A percentile compares a stretch with the other conserved stretches of the same genome.
These are phyloP conservation scores for Triticum turgidum DNA, from an alignment of 176 grass and related monocot species.

Conservation along the genomic window DNA sequence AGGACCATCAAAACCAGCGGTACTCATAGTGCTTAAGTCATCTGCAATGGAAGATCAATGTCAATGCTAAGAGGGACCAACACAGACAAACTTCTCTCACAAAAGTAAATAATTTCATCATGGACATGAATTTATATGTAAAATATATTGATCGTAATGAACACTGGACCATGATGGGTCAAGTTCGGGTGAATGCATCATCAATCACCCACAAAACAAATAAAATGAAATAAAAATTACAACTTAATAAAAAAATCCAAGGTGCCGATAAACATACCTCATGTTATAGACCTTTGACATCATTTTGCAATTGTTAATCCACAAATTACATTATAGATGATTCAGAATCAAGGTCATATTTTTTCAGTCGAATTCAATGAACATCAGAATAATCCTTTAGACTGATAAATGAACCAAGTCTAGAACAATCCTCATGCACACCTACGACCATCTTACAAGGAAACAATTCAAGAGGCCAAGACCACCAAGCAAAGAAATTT, in stretches of 20 bases:
- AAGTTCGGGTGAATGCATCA: not conserved
- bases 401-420: not conserved
- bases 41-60: slow-evolving; percentile 39
- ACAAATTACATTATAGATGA: not conserved
- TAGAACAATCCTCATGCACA: not conserved
- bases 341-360: not conserved
- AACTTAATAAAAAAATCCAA: not conserved
- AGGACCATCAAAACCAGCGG: slow-evolving; percentile 38
- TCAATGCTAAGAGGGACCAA: not conserved
- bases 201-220: not conserved
- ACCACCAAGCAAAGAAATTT: not conserved
- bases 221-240: not conserved
- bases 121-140: not conserved
- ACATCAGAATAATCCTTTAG: not conserved
- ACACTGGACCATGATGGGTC: not conserved
- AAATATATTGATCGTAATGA: slow-evolving; percentile 10
- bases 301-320: not conserved
- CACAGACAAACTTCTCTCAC: not conserved
- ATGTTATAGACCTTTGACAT: not conserved
- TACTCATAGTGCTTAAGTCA: slow-evolving; percentile 39
- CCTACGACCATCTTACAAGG: not conserved
- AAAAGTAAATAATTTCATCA: not conserved
- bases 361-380: not conserved
- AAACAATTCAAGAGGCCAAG: not conserved
- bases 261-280: not conserved